Evolutionary conservation across 1,284 basidiomycete species (phyloP).

Genomic region (Mycosarcoma mackinlayi): DNA sequence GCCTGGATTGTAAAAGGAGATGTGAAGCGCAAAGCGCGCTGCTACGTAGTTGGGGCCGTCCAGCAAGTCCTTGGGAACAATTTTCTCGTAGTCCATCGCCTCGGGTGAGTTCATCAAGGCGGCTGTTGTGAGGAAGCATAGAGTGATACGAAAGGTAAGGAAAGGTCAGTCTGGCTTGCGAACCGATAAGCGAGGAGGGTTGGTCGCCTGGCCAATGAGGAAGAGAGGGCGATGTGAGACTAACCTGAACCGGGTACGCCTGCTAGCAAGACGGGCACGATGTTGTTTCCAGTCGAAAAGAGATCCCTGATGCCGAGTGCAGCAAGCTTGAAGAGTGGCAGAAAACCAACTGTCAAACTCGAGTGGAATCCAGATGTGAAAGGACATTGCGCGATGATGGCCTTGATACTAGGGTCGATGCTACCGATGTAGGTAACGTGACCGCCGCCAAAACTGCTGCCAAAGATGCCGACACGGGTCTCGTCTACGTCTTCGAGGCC

Average conservation of each 20-base stretch:
- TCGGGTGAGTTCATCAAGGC: conserved; percentile 56
- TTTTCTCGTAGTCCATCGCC: conserved; percentile 3
- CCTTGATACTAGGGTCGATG: conserved; percentile 39
- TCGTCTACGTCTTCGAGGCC: conserved; percentile 40
- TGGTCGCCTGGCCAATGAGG: no score
- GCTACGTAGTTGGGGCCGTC: conserved; percentile 27
- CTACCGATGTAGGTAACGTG: conserved; percentile 55
- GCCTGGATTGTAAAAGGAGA: conserved; percentile 54
- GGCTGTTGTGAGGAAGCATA: conserved; percentile 15
- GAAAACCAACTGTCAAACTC: conserved; percentile 21
- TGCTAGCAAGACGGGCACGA: conserved; percentile 32
- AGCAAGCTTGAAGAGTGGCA: conserved; percentile 22
- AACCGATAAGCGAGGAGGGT: no score
- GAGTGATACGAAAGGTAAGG: background rate
- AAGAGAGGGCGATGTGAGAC: no score
- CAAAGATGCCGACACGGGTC: conserved; percentile 52
- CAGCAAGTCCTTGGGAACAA: conserved; percentile 24
- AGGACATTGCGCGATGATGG: conserved; percentile 57
- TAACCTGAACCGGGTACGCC: conserved; percentile 49
- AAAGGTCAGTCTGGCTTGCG: no score
- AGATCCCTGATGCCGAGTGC: conserved; percentile 37
- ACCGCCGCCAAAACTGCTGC: conserved; percentile 56
- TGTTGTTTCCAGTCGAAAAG: conserved; percentile 29
- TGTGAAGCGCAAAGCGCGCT: conserved; percentile 46
- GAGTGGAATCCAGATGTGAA: conserved; percentile 54